Percentiles rank a stretch among this genome's conserved stretches.
Conservation (phyloP, 1,284 basidiomycete species). For the Ceratobasidium sp. region DNA sequence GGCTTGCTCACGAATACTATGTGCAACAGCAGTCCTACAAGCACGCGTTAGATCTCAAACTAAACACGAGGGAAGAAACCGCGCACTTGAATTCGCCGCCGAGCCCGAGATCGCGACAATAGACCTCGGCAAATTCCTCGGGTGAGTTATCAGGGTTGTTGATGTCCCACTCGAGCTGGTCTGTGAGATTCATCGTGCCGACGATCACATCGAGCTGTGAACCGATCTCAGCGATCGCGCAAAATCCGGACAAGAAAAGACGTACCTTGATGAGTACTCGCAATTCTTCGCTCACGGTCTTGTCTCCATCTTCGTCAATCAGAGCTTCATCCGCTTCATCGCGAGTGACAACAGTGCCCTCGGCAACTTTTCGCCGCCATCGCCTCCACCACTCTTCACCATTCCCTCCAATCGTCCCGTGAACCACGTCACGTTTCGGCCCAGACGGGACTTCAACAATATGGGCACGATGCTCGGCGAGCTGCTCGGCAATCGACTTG, state of each 20-base stretch:
- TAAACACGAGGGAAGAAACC: neutral
- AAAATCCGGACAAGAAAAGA: constrained; percentile 17
- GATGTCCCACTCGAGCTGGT: constrained; percentile 99
- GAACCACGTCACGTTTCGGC: constrained; percentile 19
- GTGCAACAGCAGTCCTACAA: constrained; percentile 89
- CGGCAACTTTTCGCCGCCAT: constrained; percentile 69
- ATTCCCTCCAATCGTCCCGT: constrained; percentile 53
- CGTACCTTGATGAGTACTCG: constrained; percentile 89
- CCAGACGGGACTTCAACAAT: constrained; percentile 42
- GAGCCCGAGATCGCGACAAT: constrained; percentile 88
- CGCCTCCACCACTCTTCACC: constrained; percentile 73
- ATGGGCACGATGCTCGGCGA: constrained; percentile 74
- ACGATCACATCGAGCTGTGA: constrained; percentile 92
- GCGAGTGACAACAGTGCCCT: constrained; percentile 51
- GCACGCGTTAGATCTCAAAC: constrained; percentile 45
- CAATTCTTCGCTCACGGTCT: constrained; percentile 78
- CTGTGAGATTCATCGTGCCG: constrained; percentile 91
- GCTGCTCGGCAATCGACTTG: constrained; percentile 87
- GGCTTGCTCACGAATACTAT: constrained; percentile 96
- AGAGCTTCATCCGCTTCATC: constrained; percentile 53
- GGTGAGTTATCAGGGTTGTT: constrained; percentile 82
- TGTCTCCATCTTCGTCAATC: constrained; percentile 63
- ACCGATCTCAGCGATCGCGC: constrained; percentile 45
- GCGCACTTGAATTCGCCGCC: constrained; percentile 91
- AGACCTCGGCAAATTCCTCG: constrained; percentile 92